These are phyloP conservation scores for Sarcocystis neurona DNA, from an alignment of 169 alveolate species.

Conservation along the genomic window DNA sequence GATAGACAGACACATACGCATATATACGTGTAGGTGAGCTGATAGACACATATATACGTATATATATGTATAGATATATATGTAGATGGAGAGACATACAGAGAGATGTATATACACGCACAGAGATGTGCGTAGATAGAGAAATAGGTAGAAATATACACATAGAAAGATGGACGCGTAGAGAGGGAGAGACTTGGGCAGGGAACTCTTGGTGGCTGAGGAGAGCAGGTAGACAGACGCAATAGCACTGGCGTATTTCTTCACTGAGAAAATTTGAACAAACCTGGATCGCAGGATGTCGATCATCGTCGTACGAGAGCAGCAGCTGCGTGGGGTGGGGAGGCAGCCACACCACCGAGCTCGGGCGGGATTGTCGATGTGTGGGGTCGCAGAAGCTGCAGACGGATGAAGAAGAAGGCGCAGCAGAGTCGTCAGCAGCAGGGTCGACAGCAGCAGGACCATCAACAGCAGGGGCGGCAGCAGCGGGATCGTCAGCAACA, in stretches of 20 bases:
- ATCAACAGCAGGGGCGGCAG: background rate
- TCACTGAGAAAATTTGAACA: background rate
- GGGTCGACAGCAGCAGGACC: background rate
- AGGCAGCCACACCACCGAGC: conserved; percentile 73
- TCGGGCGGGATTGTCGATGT: conserved; percentile 68
- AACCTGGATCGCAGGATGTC: conserved; percentile 71
- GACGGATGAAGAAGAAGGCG: too few relatives aligned
- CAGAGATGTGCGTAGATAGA: background rate
- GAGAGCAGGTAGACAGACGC: background rate
- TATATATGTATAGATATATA: background rate
- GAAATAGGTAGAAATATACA: background rate
- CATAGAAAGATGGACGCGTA: too few relatives aligned
- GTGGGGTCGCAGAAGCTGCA: conserved; percentile 75
- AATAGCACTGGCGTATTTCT: too few relatives aligned
- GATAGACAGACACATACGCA: too few relatives aligned
- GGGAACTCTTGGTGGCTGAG: background rate
- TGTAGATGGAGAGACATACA: background rate
- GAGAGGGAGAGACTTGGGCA: background rate
- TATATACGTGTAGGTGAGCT: too few relatives aligned
- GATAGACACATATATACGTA: too few relatives aligned
- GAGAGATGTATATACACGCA: background rate
- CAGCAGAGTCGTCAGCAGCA: background rate
- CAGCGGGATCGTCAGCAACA: background rate
- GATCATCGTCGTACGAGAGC: conserved; percentile 74
- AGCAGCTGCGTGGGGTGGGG: conserved; percentile 70